Base-by-base conservation (phyloP, 2,329 filamentous ascomycete species). In the Cladophialophora psammophila region DNA sequence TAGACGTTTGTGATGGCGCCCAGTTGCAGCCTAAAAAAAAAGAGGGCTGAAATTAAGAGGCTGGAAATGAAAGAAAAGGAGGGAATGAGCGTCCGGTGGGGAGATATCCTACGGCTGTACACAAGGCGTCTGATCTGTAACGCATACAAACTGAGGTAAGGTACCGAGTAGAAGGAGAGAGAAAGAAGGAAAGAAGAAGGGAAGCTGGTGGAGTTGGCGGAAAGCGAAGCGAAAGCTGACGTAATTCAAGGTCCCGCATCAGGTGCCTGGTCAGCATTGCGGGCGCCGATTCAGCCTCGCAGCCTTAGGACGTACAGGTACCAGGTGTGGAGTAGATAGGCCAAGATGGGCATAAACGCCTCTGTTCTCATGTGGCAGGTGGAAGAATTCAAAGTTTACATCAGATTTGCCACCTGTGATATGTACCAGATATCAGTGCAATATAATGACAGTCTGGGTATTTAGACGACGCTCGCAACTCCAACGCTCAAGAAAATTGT, bases 401-500 rank as follows among this genome's bases (percentile, higher is more conserved):
- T 50, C 45, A 20, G 6, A 26, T 26, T 26, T n/a, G 18, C 8
- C 45, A 20, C 20, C 45, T n/a, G 3, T 26, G n/a, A 9, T 26
- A 50, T 12, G 13, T 50, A 50, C 45, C 45, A 50, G n/a, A 50
- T 10, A 15, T 42, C 38, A 15, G 15, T n/a, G 38, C 5, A 45
- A 50, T 50, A 32, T 61, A 54, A 61, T 10, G 60, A 56, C 60
- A 48, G 36, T 31, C 31, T 63, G 60, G 60, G 42, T 61, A 61
- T 52, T 60, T 36, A 5, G 10, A 50, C 59, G 18, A 53, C 45
- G 58, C 58, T 42, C 42, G 45, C 54, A 65, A 58, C 66, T 62
- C 62, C 66, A 60, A 68, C 66, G 66, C 66, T 68, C 53, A 63
- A 48, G 20, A 60, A 59, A 64, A 60, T 48, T 54, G 32, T 18